Percentiles rank a stretch among this genome's conserved stretches.
Conservation (phyloP, 2,329 filamentous ascomycete genomes). For the Xylaria sp. region DNA sequence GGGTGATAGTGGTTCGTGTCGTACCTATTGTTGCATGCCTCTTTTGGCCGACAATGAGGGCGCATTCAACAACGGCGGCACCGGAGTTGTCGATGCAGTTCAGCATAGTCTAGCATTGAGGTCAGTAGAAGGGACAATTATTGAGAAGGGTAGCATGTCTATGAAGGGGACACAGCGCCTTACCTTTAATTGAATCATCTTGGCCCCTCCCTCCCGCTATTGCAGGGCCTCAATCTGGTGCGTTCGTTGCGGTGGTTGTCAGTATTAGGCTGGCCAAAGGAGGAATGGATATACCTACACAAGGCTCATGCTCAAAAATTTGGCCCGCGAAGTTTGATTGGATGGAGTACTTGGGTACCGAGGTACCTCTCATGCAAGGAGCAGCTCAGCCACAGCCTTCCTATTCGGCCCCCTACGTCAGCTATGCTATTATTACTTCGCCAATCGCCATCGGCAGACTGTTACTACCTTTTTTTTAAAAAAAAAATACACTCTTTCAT, state of each 20-base stretch:
- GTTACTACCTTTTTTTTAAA: no score
- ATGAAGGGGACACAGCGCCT: slow-evolving; percentile 8
- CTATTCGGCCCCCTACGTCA: neutral
- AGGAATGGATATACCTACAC: neutral
- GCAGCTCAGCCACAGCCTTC: slow-evolving; percentile 23
- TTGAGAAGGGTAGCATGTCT: neutral
- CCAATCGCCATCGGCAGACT: no score
- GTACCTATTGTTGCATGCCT: slow-evolving; percentile 87
- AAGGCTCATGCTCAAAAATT: slow-evolving; percentile 36
- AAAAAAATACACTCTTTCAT: neutral
- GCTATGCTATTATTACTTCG: neutral
- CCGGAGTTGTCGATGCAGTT: slow-evolving; percentile 99
- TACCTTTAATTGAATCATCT: slow-evolving; percentile 94
- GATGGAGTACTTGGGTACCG: neutral
- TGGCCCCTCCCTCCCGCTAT: slow-evolving; percentile 53
- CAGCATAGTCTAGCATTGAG: slow-evolving; percentile 80
- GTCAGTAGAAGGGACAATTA: slow-evolving; percentile 2
- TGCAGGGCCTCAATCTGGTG: slow-evolving; percentile 32
- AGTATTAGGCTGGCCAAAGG: neutral
- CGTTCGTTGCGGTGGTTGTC: slow-evolving; percentile 16
- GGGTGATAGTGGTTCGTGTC: neutral
- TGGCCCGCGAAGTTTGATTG: slow-evolving; percentile 32
- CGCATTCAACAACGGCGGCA: slow-evolving; percentile 96
- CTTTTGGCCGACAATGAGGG: slow-evolving; percentile 92
- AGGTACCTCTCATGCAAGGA: neutral